Percentiles rank a stretch among this genome's conserved stretches.
These are phyloP conservation scores for Stephanocyclus meneghinianus DNA, from an alignment of 352 stramenopile species.

Conservation along the genomic window DNA sequence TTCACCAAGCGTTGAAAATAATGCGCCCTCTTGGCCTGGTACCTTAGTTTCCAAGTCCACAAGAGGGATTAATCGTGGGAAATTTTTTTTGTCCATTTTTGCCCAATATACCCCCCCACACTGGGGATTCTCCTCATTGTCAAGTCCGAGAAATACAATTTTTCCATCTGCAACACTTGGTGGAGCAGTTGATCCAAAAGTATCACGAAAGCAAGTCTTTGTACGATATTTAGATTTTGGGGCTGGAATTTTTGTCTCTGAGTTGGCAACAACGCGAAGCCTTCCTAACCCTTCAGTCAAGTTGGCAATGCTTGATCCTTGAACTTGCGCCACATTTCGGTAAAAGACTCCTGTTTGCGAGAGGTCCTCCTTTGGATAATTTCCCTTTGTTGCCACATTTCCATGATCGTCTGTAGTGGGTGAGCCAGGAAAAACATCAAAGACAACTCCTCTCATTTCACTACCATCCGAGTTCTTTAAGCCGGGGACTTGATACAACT, in stretches of 20 bases:
- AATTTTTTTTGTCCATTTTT: background rate
- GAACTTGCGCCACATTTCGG: background rate
- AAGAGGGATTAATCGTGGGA: background rate
- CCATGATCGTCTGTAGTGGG: constrained; percentile 1
- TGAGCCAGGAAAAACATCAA: constrained; percentile 4
- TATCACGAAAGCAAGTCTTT: background rate
- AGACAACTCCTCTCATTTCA: background rate
- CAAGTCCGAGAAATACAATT: constrained; percentile 15
- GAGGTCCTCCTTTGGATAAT: constrained; percentile 4
- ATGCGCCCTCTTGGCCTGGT: background rate
- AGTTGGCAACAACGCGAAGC: constrained; percentile 7
- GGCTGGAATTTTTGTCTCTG: constrained; percentile 8
- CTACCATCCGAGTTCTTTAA: background rate
- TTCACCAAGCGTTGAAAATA: constrained; percentile 8
- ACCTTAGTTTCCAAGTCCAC: constrained; percentile 3
- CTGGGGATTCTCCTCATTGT: constrained; percentile 5
- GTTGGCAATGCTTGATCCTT: background rate
- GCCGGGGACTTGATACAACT: constrained; percentile 8
- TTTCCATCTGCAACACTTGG: constrained; percentile 7
- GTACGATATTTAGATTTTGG: background rate
- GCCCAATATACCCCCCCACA: constrained; percentile 15
- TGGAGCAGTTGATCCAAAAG: constrained; percentile 19
- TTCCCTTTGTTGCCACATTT: constrained; percentile 8
- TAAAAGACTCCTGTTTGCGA: constrained; percentile 19
- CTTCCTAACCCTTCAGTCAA: background rate